A percentile compares a stretch with the other conserved stretches of the same genome.
Conservation (phyloP, 2,329 filamentous ascomycete species). For the Fusarium sp. region DNA sequence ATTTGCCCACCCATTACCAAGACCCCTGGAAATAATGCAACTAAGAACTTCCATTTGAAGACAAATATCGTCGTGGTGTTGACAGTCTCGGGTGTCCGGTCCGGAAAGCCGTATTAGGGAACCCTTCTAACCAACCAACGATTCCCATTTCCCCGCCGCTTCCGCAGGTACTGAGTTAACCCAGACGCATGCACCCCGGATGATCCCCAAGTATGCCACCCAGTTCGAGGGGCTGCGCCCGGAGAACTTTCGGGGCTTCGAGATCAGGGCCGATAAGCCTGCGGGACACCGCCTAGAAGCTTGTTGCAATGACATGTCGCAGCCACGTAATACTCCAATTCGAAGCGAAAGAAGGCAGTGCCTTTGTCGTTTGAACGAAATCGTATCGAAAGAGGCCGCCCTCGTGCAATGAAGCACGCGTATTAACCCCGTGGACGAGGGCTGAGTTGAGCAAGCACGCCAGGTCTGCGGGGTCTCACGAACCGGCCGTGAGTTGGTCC, state of each 20-base stretch:
- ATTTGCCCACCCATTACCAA: constrained; percentile 15
- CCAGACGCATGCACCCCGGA: constrained; percentile 25
- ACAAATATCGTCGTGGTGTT: constrained; percentile 16
- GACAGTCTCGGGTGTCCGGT: constrained; percentile 27
- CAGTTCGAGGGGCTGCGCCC: background rate
- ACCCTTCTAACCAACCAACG: constrained; percentile 32
- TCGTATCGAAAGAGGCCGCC: background rate
- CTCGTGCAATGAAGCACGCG: background rate
- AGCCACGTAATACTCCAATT: background rate
- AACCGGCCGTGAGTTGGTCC: background rate
- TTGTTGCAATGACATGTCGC: background rate
- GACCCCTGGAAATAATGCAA: constrained; percentile 8
- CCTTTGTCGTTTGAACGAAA: background rate
- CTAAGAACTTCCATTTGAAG: constrained; percentile 3
- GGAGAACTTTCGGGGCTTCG: constrained; percentile 16
- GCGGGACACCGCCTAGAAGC: background rate
- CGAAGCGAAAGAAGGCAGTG: background rate
- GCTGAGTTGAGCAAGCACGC: background rate
- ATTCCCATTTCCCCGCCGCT: constrained; percentile 5
- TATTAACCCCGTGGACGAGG: background rate
- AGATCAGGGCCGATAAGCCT: constrained; percentile 1
- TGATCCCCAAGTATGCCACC: constrained; percentile 19
- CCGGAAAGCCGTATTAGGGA: constrained; percentile 31
- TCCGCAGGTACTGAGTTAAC: constrained; percentile 3
- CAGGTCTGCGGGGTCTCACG: background rate